Evolutionary conservation across 139 green algal species (phyloP), one percentile per base, ranked within the genome.

Genomic region (Parachlorella kessleri): DNA sequence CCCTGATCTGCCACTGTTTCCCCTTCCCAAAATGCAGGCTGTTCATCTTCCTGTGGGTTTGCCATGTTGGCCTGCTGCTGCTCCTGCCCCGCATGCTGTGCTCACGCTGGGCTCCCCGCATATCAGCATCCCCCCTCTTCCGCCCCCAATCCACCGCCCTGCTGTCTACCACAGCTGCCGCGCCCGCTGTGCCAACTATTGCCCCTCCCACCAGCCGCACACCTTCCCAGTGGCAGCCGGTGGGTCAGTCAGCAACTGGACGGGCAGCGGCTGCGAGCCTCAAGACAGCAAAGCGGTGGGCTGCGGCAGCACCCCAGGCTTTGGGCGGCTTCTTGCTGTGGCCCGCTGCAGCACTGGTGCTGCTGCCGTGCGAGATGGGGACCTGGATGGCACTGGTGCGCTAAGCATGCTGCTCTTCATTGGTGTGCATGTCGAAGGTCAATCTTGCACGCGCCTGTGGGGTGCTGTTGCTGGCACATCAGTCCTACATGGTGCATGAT

Each of bases 61-160:
- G 68, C 24, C 76, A 86, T 26, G 14, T 80, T 38, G 42, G 75
- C 2, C 59, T 35, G 41, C 24, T 86, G 63, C 80, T 88, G 67
- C 72, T 88, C 66, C 41, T 78, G 26, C 84, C 80, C 9, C 74
- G 70, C 37, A 37, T 84, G 66, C 66, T 81, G 69, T 7, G 26
- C 69, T 30, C 30, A 33, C 40, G 63, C 38, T 54, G 36, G 40
- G 66, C 39, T 41, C 36, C 48, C 2, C 37, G 32, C 72, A 78
- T 82, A 33, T 48, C 59, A 6, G 55, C 73, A 10, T 30, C n/a
- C 35, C 48, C 42, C 4, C 66, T 80, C 64, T 70, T 74, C 37
- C 70, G 48, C 14, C 48, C 48, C 48, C 48, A 18, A 28, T 59
- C 48, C 21, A 14, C 0, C 48, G 14, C 48, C 48, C 14, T 18